A percentile compares a stretch with the other conserved stretches of the same genome.
Conservation (phyloP, 2,329 filamentous ascomycete species). For the Gnomoniopsis sp. region DNA sequence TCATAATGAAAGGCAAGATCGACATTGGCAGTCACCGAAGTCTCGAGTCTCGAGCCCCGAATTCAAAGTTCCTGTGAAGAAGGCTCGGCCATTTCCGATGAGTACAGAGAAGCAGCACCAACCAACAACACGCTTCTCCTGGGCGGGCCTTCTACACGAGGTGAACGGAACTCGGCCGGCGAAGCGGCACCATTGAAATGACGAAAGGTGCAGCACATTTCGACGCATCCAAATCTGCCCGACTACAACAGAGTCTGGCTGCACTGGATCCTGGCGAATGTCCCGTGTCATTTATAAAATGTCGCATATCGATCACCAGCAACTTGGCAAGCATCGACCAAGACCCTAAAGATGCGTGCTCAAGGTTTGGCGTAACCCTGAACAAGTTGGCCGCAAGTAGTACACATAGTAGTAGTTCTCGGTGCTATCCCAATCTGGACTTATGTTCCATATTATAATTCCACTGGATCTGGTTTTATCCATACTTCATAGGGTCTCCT, state of each 20-base stretch:
- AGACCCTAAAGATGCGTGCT: neutral
- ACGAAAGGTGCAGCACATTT: too few species aligned
- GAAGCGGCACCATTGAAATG: neutral
- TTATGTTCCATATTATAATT: neutral
- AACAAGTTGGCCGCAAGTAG: neutral
- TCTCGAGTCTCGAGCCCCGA: neutral
- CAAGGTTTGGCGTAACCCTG: slow-evolving; percentile 4
- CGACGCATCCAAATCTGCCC: neutral
- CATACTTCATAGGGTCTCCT: neutral
- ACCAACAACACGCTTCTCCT: neutral
- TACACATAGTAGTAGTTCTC: too few species aligned
- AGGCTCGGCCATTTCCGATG: too few species aligned
- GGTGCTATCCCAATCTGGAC: slow-evolving; percentile 4
- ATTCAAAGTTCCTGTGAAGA: too few species aligned
- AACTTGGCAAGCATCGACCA: neutral
- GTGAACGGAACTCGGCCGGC: neutral
- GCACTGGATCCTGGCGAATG: neutral
- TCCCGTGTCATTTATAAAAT: neutral
- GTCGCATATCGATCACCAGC: neutral
- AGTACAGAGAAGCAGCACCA: neutral
- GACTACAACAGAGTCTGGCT: neutral
- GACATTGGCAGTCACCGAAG: neutral
- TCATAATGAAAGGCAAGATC: slow-evolving; percentile 20
- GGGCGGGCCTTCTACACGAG: neutral
- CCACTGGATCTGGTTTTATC: too few species aligned